These are phyloP conservation scores for Suillus plorans DNA, from an alignment of 768 basidiomycete species.

Conservation along the genomic window DNA sequence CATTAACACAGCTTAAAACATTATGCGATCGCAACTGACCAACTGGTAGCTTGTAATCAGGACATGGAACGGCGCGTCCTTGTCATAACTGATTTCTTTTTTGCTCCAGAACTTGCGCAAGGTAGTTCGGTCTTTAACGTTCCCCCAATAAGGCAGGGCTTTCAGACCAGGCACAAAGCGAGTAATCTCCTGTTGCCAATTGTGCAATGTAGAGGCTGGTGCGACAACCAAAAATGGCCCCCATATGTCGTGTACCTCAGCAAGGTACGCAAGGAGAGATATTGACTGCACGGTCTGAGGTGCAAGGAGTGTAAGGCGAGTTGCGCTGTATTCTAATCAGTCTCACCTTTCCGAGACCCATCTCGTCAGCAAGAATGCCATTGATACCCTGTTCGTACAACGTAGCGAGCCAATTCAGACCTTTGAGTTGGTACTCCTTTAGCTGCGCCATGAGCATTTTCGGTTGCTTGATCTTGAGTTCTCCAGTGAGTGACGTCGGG, in stretches of 20 bases:
- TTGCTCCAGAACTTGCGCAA: conserved; percentile 97
- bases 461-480: conserved; percentile 86
- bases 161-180: conserved; percentile 94
- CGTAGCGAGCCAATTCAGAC: conserved; percentile 96
- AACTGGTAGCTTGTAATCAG: conserved; percentile 97
- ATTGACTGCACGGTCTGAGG: conserved; percentile 94
- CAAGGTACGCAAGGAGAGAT: conserved; percentile 91
- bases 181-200: conserved; percentile 98
- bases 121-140: conserved; percentile 92
- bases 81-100: conserved; percentile 93
- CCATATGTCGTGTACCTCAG: conserved; percentile 98
- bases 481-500: conserved; percentile 85
- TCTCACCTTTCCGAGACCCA: conserved; percentile 87
- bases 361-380: conserved; percentile 98
- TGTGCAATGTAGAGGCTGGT: conserved; percentile 95
- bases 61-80: conserved; percentile 95
- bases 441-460: conserved; percentile 95
- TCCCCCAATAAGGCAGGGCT: conserved; percentile 97
- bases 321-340: conserved; percentile 1
- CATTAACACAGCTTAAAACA: conserved; percentile 6
- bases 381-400: conserved; percentile 99
- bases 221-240: conserved; percentile 98
- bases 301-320: background rate
- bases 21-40: conserved; percentile 41
- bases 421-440: conserved; percentile 98